Conservation (phyloP, 257 asterid species). For the Apocynum venetum region DNA sequence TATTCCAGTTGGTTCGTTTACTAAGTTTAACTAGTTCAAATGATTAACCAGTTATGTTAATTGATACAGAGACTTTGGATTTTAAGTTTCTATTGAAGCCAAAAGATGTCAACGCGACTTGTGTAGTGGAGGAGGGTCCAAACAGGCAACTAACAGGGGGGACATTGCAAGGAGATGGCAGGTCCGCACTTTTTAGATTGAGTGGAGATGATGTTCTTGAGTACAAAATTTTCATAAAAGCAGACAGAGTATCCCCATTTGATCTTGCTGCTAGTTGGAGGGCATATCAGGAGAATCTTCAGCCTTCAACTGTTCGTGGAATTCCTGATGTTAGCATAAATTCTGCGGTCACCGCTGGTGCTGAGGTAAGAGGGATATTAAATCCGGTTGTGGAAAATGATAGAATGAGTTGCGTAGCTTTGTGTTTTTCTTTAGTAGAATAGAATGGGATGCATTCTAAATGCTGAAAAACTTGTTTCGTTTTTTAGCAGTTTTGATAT, state of each 20-base stretch:
- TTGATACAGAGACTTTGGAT: slow-evolving; percentile 72
- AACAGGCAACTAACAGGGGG: slow-evolving; percentile 79
- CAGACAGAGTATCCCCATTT: slow-evolving; percentile 86
- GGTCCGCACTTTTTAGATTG: slow-evolving; percentile 61
- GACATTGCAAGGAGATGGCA: slow-evolving; percentile 67
- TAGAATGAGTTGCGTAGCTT: background rate
- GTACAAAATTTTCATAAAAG: slow-evolving; percentile 70
- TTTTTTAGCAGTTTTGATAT: background rate
- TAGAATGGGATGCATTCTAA: background rate
- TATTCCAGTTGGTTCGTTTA: background rate
- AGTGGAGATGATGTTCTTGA: slow-evolving; percentile 63
- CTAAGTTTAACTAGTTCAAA: background rate
- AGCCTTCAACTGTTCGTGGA: slow-evolving; percentile 90
- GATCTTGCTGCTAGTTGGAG: slow-evolving; percentile 99
- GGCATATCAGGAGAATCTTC: slow-evolving; percentile 87
- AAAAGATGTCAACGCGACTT: slow-evolving; percentile 45
- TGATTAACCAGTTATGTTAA: slow-evolving; percentile 20
- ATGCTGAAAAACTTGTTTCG: background rate
- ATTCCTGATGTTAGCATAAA: slow-evolving; percentile 87
- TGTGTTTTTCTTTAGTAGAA: background rate
- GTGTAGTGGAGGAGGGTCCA: slow-evolving; percentile 86
- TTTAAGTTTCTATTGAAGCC: slow-evolving; percentile 90
- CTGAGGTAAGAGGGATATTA: slow-evolving; percentile 40
- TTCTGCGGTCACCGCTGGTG: slow-evolving; percentile 42
- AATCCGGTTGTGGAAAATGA: background rate